These are phyloP conservation scores for Agroathelia rolfsii DNA, from an alignment of 1,284 basidiomycete genomes.

Conservation along the genomic window DNA sequence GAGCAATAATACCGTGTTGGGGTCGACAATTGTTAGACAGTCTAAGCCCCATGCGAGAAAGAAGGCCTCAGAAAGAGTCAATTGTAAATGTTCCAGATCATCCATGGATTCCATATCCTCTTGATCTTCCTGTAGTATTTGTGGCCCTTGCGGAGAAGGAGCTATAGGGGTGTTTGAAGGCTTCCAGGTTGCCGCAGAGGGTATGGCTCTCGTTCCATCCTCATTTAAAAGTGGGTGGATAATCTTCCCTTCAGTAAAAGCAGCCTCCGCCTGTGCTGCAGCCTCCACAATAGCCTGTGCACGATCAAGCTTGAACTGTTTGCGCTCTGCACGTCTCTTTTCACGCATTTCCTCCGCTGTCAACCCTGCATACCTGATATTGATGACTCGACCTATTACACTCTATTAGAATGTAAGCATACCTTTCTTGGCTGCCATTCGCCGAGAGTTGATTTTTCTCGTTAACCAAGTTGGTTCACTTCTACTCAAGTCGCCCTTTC, in stretches of 20 bases:
- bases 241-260: constrained; percentile 59
- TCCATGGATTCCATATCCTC: constrained; percentile 40
- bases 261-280: constrained; percentile 62
- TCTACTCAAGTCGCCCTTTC: constrained; percentile 88
- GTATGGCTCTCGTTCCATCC: constrained; percentile 37
- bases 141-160: constrained; percentile 10
- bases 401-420: too few relatives aligned
- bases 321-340: constrained; percentile 73
- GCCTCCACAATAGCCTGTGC: constrained; percentile 69
- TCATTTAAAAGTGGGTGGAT: constrained; percentile 42
- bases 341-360: constrained; percentile 86
- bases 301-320: constrained; percentile 86
- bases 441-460: constrained; percentile 59
- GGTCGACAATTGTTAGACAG: constrained; percentile 69
- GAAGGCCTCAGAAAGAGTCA: constrained; percentile 87
- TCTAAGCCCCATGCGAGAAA: constrained; percentile 83
- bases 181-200: constrained; percentile 72
- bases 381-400: constrained; percentile 8
- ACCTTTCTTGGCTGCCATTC: constrained; percentile 47
- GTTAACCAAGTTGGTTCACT: constrained; percentile 93
- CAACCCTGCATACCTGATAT: constrained; percentile 32
- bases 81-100: constrained; percentile 86
- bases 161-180: constrained; percentile 24
- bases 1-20: constrained; percentile 42
- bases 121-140: constrained; percentile 21